Percentiles rank a stretch among this genome's conserved stretches.
phyloP scores from a whole-genome alignment of 2,329 filamentous ascomycete genomes.

The Diatrype stigma region DNA sequence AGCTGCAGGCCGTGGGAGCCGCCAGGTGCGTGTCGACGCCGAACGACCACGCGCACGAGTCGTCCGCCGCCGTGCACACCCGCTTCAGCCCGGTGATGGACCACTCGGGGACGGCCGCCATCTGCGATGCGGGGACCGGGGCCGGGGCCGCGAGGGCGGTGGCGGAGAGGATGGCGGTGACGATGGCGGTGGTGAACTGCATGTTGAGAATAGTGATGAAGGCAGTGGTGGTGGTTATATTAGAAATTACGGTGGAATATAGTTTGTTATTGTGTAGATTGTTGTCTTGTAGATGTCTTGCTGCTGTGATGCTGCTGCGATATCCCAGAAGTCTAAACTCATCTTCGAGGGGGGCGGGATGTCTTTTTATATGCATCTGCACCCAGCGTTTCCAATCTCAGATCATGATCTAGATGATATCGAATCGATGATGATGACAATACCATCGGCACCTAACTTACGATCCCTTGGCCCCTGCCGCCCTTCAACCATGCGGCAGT shows the following conservation, averaged over 20 bases:
- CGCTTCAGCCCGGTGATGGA: constrained; percentile 35
- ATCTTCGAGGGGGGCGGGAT: too few species aligned
- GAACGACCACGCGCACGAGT: constrained; percentile 38
- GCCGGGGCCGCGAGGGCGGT: constrained; percentile 22
- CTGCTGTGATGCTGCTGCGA: neutral
- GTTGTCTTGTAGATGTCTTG: too few species aligned
- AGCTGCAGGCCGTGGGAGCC: constrained; percentile 32
- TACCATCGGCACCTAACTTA: too few species aligned
- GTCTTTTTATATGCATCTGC: too few species aligned
- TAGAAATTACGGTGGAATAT: constrained; percentile 3
- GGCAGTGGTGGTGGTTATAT: constrained; percentile 2
- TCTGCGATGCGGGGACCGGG: constrained; percentile 14
- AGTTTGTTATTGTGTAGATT: too few species aligned
- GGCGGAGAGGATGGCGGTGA: constrained; percentile 23
- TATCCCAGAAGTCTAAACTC: too few species aligned
- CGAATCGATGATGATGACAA: too few species aligned
- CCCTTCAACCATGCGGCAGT: too few species aligned
- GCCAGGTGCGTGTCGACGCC: constrained; percentile 32
- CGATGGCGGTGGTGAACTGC: constrained; percentile 28
- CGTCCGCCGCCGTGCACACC: constrained; percentile 34
- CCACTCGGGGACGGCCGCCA: constrained; percentile 32
- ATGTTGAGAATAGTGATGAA: constrained; percentile 24
- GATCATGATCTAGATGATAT: too few species aligned
- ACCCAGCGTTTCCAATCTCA: too few species aligned
- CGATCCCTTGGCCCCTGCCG: too few species aligned